These are phyloP conservation scores for Rhytidiadelphus loreus DNA, from an alignment of 225 moss, liverwort and hornwort genomes.

Conservation along the genomic window DNA sequence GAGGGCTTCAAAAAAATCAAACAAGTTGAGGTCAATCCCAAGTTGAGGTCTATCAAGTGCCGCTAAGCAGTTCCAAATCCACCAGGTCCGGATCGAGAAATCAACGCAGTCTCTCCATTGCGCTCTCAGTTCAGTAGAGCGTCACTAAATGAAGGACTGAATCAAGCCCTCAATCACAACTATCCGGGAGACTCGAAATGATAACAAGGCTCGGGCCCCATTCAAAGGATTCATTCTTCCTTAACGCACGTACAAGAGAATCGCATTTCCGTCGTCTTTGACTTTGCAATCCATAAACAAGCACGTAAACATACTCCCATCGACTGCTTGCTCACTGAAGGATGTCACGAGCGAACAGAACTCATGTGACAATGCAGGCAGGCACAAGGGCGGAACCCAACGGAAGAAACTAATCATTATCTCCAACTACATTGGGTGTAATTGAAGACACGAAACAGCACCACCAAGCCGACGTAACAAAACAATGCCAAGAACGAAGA, in stretches of 20 bases:
- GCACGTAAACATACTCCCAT: not conserved
- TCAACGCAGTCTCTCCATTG: not conserved
- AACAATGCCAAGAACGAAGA: constrained; percentile 7
- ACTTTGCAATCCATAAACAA: not conserved
- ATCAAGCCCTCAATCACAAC: not conserved
- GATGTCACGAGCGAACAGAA: not conserved
- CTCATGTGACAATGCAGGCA: not conserved
- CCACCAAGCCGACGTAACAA: not conserved
- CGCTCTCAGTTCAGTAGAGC: not conserved
- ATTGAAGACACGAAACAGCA: not conserved
- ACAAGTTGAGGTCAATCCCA: not conserved
- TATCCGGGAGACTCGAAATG: not conserved
- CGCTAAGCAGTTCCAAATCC: not conserved
- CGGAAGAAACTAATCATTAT: not conserved
- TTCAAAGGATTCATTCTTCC: not conserved
- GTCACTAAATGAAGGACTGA: not conserved
- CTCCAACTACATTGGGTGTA: not conserved
- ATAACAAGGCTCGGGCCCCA: not conserved
- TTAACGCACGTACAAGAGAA: not conserved
- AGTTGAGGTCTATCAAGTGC: not conserved
- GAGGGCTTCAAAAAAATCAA: no score
- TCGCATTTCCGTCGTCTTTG: not conserved
- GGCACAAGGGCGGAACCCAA: not conserved
- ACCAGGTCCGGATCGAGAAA: not conserved
- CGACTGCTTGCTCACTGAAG: not conserved